Conservation (phyloP, 2,329 filamentous ascomycete genomes). For the Chaetomium sp. region DNA sequence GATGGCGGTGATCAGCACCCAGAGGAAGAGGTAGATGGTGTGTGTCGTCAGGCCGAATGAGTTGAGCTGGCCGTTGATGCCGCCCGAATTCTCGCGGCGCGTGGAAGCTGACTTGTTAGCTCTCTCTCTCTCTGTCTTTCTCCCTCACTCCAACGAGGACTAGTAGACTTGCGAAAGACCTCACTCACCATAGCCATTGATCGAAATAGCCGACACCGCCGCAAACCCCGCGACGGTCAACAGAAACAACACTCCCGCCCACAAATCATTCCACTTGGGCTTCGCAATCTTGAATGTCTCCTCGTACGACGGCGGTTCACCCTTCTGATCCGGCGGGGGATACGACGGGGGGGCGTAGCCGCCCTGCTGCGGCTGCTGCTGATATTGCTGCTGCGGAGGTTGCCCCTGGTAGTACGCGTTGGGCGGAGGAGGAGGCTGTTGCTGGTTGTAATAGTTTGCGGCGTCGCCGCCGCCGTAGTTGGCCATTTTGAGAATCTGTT, state of each 20-base stretch:
- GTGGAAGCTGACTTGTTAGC: conserved; percentile 34
- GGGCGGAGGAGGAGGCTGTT: conserved; percentile 14
- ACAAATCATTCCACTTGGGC: conserved; percentile 86
- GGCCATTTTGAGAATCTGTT: conserved; percentile 9
- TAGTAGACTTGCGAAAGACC: not conserved
- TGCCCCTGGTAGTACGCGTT: conserved; percentile 18
- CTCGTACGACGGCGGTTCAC: conserved; percentile 57
- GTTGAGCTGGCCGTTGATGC: conserved; percentile 65
- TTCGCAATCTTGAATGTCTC: conserved; percentile 74
- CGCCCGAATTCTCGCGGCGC: conserved; percentile 57
- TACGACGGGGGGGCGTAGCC: conserved; percentile 18
- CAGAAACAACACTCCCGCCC: conserved; percentile 66
- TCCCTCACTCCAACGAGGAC: too few species aligned
- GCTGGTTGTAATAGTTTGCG: conserved; percentile 17
- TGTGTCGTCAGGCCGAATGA: conserved; percentile 68
- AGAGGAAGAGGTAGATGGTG: conserved; percentile 78
- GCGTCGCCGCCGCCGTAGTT: conserved; percentile 15
- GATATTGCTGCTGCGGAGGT: not conserved
- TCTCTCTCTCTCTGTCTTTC: not conserved
- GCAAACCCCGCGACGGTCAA: conserved; percentile 52
- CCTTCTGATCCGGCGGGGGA: conserved; percentile 22
- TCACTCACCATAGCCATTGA: conserved; percentile 62
- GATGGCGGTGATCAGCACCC: conserved; percentile 67
- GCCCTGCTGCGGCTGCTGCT: conserved; percentile 8
- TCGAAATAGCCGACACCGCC: conserved; percentile 66